Evolutionary conservation across 2,329 filamentous ascomycete species (phyloP).

Genomic region (Neonectria sp.): DNA sequence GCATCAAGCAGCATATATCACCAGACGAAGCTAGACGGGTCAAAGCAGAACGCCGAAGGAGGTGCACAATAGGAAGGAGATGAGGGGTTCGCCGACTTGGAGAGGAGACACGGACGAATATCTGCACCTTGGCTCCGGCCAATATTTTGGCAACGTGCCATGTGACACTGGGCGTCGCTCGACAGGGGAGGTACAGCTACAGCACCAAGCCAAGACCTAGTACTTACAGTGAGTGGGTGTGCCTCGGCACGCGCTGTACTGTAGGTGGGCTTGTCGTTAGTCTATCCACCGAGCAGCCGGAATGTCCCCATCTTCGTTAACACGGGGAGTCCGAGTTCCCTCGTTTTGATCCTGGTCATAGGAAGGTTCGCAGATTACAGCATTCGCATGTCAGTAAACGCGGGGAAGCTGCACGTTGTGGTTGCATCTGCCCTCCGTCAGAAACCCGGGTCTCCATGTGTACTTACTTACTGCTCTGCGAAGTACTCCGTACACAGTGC

Average conservation of each 20-base stretch:
- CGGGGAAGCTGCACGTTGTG: background rate
- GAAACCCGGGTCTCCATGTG: background rate
- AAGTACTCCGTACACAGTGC: too few species aligned
- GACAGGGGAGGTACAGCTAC: background rate
- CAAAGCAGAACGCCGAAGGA: background rate
- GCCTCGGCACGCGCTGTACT: background rate
- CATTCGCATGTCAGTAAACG: background rate
- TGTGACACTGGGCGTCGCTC: background rate
- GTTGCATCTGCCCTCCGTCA: background rate
- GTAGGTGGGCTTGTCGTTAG: too few species aligned
- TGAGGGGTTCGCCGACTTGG: slow-evolving; percentile 4
- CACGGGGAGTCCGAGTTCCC: background rate
- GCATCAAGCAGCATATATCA: background rate
- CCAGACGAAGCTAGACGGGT: background rate
- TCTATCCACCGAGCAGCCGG: too few species aligned
- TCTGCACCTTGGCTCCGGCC: background rate
- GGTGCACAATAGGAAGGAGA: background rate
- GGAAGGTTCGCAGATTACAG: too few species aligned
- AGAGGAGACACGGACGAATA: background rate
- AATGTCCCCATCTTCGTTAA: background rate
- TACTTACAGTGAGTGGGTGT: background rate
- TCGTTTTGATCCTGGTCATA: background rate
- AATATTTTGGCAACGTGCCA: background rate
- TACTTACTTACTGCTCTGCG: too few species aligned
- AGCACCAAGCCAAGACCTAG: background rate